Evolutionary conservation across 2,329 filamentous ascomycete species (phyloP).

Genomic region (Arthroderma sp.): DNA sequence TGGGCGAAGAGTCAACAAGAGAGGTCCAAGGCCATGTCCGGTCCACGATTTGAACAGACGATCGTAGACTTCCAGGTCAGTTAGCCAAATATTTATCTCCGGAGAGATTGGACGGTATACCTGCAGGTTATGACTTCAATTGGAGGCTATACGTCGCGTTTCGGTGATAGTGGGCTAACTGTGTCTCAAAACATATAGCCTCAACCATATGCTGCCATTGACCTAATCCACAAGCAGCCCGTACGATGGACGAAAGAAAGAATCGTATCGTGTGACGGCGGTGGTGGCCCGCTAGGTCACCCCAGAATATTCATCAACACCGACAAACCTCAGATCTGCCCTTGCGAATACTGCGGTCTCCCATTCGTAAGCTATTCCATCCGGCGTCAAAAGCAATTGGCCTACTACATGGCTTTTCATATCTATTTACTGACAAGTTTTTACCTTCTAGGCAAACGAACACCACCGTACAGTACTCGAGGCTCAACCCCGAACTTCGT

Average conservation of each 20-base stretch:
- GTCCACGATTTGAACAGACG: constrained; percentile 93
- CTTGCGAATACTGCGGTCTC: constrained; percentile 84
- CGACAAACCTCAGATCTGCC: constrained; percentile 87
- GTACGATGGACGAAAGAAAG: constrained; percentile 81
- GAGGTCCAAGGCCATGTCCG: constrained; percentile 72
- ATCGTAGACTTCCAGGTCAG: constrained; percentile 83
- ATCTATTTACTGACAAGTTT: constrained; percentile 8
- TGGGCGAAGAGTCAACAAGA: constrained; percentile 84
- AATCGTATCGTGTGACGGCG: constrained; percentile 78
- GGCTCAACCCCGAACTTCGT: constrained; percentile 66
- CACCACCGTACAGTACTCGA: constrained; percentile 76
- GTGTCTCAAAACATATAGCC: constrained; percentile 47
- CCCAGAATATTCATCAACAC: constrained; percentile 94
- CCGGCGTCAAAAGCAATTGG: neutral
- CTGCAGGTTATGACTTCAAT: neutral
- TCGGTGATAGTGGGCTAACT: constrained; percentile 6
- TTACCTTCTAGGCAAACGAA: constrained; percentile 60
- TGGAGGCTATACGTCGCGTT: neutral
- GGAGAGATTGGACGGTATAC: neutral
- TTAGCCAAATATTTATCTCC: constrained; percentile 7
- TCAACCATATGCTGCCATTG: constrained; percentile 77
- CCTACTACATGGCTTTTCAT: neutral
- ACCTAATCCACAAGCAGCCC: constrained; percentile 89
- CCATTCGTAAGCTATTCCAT: constrained; percentile 60
- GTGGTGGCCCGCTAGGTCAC: constrained; percentile 79